Conservation (phyloP, 75 land plant genomes). For the Adiantum capillusveneris region DNA sequence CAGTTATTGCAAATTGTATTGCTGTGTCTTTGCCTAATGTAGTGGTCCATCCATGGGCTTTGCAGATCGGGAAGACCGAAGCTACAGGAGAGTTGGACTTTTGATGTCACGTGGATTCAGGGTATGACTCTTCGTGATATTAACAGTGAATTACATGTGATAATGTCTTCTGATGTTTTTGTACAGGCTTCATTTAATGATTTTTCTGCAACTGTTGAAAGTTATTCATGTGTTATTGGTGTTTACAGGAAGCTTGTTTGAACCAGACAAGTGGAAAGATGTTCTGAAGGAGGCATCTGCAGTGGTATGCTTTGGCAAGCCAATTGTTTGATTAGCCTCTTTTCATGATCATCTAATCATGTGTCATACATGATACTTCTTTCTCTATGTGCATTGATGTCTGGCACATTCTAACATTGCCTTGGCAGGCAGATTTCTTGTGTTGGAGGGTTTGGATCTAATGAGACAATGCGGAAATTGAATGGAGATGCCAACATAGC, state of each 20-base stretch:
- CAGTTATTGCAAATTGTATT: too few species aligned
- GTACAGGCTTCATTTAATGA: too few species aligned
- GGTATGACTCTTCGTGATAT: conserved; percentile 27
- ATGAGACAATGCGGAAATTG: conserved; percentile 75
- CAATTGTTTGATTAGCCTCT: too few species aligned
- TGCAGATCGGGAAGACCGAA: conserved; percentile 73
- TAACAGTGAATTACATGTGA: too few species aligned
- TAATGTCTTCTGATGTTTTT: too few species aligned
- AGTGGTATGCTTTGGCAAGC: conserved; percentile 73
- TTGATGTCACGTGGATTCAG: conserved; percentile 63
- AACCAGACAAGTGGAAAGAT: conserved; percentile 56
- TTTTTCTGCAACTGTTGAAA: too few species aligned
- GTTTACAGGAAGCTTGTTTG: conserved; percentile 54
- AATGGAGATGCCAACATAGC: conserved; percentile 95
- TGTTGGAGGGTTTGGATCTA: conserved; percentile 98
- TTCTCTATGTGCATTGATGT: too few species aligned
- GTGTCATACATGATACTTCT: background rate
- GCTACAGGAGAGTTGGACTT: conserved; percentile 58
- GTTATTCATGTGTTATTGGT: too few species aligned
- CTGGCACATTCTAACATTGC: background rate
- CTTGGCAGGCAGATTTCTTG: conserved; percentile 62
- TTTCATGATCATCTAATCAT: background rate
- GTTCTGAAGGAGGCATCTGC: conserved; percentile 64
- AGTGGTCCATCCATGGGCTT: background rate
- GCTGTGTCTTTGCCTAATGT: background rate